Evolutionary conservation across 2,329 filamentous ascomycete species (phyloP).

Genomic region (Verticillium dahliae): DNA sequence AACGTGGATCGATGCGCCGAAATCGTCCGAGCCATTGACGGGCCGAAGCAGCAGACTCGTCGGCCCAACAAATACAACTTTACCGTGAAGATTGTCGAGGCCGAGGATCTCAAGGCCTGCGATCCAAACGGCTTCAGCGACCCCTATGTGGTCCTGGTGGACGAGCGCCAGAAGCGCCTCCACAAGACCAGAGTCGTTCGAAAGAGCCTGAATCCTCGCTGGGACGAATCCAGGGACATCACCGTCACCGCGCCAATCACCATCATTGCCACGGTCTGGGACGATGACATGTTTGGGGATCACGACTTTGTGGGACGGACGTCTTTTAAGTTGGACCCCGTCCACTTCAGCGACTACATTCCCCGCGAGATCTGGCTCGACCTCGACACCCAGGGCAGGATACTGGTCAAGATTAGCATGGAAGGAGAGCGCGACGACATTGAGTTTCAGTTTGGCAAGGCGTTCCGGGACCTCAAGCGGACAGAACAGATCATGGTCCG

Average conservation of each 20-base stretch:
- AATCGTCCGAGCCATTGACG: constrained; percentile 68
- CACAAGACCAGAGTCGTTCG: constrained; percentile 92
- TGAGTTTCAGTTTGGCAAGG: constrained; percentile 96
- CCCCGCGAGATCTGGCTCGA: constrained; percentile 97
- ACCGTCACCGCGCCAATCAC: constrained; percentile 88
- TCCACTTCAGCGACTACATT: constrained; percentile 92
- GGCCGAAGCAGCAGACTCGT: constrained; percentile 57
- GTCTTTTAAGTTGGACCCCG: constrained; percentile 96
- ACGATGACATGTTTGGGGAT: constrained; percentile 94
- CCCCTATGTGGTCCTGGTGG: constrained; percentile 92
- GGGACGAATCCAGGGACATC: constrained; percentile 96
- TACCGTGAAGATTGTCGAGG: constrained; percentile 97
- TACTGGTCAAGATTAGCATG: constrained; percentile 92
- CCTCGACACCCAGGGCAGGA: constrained; percentile 85
- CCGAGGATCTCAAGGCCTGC: constrained; percentile 95
- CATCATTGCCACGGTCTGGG: constrained; percentile 95
- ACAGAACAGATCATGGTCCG: constrained; percentile 97
- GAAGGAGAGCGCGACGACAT: constrained; percentile 98
- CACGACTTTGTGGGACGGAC: constrained; percentile 96
- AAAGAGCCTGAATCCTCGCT: constrained; percentile 83
- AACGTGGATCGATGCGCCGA: constrained; percentile 88
- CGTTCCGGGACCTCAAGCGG: constrained; percentile 89
- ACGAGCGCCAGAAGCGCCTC: constrained; percentile 95
- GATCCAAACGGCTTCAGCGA: constrained; percentile 92
- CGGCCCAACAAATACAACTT: constrained; percentile 89